phyloP scores from a whole-genome alignment of 148 eudicot species.

The Spergularia marina region DNA sequence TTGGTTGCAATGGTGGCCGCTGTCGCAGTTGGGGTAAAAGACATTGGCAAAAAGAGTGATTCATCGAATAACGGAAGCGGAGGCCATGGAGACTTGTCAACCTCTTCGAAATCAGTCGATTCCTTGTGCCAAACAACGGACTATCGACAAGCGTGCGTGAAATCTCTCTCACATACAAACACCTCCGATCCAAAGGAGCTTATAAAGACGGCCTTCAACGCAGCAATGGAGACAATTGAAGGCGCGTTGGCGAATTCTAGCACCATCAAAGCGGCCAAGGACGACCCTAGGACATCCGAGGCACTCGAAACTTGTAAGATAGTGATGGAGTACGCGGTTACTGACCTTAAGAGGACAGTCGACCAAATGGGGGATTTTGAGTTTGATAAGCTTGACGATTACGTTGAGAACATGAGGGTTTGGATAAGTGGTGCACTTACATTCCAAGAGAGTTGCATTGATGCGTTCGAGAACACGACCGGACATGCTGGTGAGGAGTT shows the following conservation, averaged over 20 bases:
- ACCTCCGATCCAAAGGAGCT: conserved; percentile 29
- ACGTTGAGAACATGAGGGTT: conserved; percentile 37
- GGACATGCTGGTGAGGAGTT: conserved; percentile 39
- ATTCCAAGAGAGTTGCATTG: conserved; percentile 46
- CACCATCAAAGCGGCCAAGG: conserved; percentile 18
- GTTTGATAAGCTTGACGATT: conserved; percentile 16
- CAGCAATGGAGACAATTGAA: conserved; percentile 18
- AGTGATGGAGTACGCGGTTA: conserved; percentile 31
- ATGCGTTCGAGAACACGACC: conserved; percentile 43
- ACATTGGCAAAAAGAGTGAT: neutral
- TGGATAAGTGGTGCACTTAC: conserved; percentile 57
- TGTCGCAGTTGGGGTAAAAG: conserved; percentile 17
- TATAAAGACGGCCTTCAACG: conserved; percentile 22
- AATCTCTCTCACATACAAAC: conserved; percentile 17
- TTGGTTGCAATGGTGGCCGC: conserved; percentile 35
- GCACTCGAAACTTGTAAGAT: conserved; percentile 33
- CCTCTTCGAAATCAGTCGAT: conserved; percentile 18
- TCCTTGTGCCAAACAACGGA: conserved; percentile 32
- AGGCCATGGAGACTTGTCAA: neutral
- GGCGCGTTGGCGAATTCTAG: conserved; percentile 24
- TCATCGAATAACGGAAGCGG: neutral
- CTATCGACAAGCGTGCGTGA: conserved; percentile 19
- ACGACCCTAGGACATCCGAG: conserved; percentile 23
- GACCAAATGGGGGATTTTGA: conserved; percentile 29
- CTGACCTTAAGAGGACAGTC: conserved; percentile 27